Conservation (phyloP, 768 basidiomycete genomes). For the Pleurotus cornucopiae region DNA sequence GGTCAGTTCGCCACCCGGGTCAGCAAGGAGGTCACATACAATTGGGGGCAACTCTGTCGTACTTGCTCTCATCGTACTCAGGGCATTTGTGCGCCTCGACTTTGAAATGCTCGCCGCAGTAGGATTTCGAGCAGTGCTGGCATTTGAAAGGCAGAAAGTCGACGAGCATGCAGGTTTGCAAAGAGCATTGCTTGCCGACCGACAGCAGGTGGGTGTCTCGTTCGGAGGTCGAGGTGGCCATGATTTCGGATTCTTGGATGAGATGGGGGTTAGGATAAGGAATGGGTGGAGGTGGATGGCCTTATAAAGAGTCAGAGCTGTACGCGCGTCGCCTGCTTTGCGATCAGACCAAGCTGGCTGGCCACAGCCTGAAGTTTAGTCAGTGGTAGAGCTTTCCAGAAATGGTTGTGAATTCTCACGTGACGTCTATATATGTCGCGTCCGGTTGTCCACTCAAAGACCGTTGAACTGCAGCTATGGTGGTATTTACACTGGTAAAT, state of each 20-base stretch:
- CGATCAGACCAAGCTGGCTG: not conserved
- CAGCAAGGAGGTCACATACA: conserved; percentile 40
- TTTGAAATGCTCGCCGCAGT: conserved; percentile 79
- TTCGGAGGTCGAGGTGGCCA: conserved; percentile 17
- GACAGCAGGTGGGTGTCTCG: conserved; percentile 56
- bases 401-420: not conserved
- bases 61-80: conserved; percentile 65
- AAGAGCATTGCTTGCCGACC: conserved; percentile 71
- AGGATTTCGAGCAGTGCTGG: conserved; percentile 66
- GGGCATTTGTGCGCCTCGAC: conserved; percentile 64
- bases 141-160: conserved; percentile 89
- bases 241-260: not conserved
- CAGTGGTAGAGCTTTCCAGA: not conserved
- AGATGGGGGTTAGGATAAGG: not conserved
- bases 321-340: conserved; percentile 4
- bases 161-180: conserved; percentile 60
- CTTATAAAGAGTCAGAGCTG: not conserved
- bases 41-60: conserved; percentile 72
- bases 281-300: not conserved
- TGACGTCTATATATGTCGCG: not conserved
- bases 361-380: not conserved
- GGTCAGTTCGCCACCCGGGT: not conserved
- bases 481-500: conserved; percentile 40
- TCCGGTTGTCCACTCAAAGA: not conserved
- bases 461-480: conserved; percentile 16